Evolutionary conservation across 169 alveolate species (phyloP), one percentile per base, ranked within the genome.

Genomic region (Toxoplasma gondii): DNA sequence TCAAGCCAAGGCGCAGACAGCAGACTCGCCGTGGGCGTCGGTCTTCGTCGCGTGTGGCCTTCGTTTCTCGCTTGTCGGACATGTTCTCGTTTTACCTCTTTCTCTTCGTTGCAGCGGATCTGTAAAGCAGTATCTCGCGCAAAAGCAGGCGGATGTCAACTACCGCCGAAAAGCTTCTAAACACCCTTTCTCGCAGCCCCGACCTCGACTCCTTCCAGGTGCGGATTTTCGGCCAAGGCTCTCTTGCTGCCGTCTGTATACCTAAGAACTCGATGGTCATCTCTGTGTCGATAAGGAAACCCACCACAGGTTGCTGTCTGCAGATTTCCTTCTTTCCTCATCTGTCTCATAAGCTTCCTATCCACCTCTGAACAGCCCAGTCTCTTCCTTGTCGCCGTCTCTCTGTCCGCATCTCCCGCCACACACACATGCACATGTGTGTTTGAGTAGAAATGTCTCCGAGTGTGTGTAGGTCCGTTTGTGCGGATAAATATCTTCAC

Each of bases 61-160:
- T 29, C 82, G 34, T 22, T 5, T 17, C 17, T 69, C n/a, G 34
- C 31, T 4, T 49, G 22, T 49, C 36, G 70, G 87, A 49, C 88
- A 81, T 39, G 45, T 9, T 36, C 64, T 17, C 41, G 29, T 1
- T 88, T 34, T 69, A 82, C 39, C 22, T 67, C 45, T 7, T 36
- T 31, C 19, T 69, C 78, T 74, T 90, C 0, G 27, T 43, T 43
- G 43, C 93, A 70, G 91, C 1, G 86, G 45, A 19, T 36, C 38
- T 39, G 91, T 80, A n/a, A 91, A 91, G 82, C 94, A 91, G 58
- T 91, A 84, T 54, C 67, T 91, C 38, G 94, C 94, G 9, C 91
- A 45, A 0, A 44, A 84, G 27, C 94, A 91, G 70, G 88, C 54
- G 16, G 91, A 91, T 41, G 87, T 70, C 49, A 88, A 74, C n/a